Conservation (phyloP, 495 filamentous ascomycete genomes). For the Penicillium robsamsonii region DNA sequence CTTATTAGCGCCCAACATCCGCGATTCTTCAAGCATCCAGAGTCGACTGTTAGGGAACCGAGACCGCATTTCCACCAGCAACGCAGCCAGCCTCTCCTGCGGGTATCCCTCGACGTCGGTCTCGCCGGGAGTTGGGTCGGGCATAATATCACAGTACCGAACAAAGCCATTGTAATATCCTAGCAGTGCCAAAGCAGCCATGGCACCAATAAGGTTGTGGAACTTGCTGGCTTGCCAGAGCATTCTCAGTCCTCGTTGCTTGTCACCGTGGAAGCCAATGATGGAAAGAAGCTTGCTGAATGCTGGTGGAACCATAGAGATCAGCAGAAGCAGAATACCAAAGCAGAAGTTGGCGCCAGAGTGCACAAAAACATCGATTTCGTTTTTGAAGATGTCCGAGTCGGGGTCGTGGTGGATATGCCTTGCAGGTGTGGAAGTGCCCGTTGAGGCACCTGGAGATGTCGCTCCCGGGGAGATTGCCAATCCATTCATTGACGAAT, state of each 20-base stretch:
- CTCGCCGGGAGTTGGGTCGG: slow-evolving; percentile 49
- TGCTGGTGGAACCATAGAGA: slow-evolving; percentile 87
- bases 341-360: slow-evolving; percentile 87
- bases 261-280: slow-evolving; percentile 90
- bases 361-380: slow-evolving; percentile 82
- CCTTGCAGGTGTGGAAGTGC: slow-evolving; percentile 26
- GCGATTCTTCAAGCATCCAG: slow-evolving; percentile 87
- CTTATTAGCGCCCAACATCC: slow-evolving; percentile 68
- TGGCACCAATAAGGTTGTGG: slow-evolving; percentile 85
- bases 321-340: slow-evolving; percentile 76
- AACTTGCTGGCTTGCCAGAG: slow-evolving; percentile 91
- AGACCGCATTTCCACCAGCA: slow-evolving; percentile 69
- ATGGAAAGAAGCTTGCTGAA: slow-evolving; percentile 81
- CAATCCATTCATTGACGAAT: slow-evolving; percentile 33
- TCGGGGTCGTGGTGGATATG: slow-evolving; percentile 49
- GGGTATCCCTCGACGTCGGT: slow-evolving; percentile 69
- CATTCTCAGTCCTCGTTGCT: slow-evolving; percentile 76
- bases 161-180: slow-evolving; percentile 85
- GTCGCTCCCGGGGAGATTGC: slow-evolving; percentile 21
- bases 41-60: slow-evolving; percentile 80
- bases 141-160: slow-evolving; percentile 84
- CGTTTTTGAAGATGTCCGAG: slow-evolving; percentile 59
- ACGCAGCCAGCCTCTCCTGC: slow-evolving; percentile 59
- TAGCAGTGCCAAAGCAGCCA: slow-evolving; percentile 77
- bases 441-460: slow-evolving; percentile 14